These are phyloP conservation scores for Hypoxylon cercidicola DNA, from an alignment of 495 filamentous ascomycete species.

Conservation along the genomic window DNA sequence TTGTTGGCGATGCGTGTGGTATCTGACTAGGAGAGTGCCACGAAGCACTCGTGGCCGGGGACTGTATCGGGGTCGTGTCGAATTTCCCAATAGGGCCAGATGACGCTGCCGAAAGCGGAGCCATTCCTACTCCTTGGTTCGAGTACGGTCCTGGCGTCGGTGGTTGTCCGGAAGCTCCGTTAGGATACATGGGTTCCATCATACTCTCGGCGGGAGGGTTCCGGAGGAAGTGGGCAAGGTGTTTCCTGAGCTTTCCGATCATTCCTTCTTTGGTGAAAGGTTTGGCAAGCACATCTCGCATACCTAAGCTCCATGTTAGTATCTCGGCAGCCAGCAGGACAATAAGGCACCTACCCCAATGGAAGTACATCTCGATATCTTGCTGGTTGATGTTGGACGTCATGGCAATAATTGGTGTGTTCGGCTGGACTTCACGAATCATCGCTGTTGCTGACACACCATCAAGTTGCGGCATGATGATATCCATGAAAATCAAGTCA, in stretches of 20 bases:
- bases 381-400: constrained; percentile 97
- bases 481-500: constrained; percentile 97
- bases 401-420: constrained; percentile 96
- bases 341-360: constrained; percentile 77
- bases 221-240: constrained; percentile 77
- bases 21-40: constrained; percentile 82
- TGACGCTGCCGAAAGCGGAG: constrained; percentile 60
- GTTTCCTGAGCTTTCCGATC: constrained; percentile 87
- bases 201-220: constrained; percentile 53
- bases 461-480: constrained; percentile 97
- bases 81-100: constrained; percentile 68
- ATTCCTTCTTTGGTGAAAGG: constrained; percentile 97
- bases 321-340: not conserved
- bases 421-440: constrained; percentile 85
- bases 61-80: constrained; percentile 82
- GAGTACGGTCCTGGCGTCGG: constrained; percentile 58
- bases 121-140: constrained; percentile 66
- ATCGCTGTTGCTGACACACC: constrained; percentile 94
- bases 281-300: constrained; percentile 98
- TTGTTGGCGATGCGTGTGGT: constrained; percentile 68
- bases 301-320: constrained; percentile 68
- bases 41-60: constrained; percentile 72
- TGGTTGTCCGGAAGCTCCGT: constrained; percentile 40
- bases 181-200: constrained; percentile 47
- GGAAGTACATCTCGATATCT: constrained; percentile 97